Percentiles rank a stretch among this genome's conserved stretches.
Evolutionary conservation across 495 filamentous ascomycete species (phyloP).

Genomic region (Aspergillus cristatus): DNA sequence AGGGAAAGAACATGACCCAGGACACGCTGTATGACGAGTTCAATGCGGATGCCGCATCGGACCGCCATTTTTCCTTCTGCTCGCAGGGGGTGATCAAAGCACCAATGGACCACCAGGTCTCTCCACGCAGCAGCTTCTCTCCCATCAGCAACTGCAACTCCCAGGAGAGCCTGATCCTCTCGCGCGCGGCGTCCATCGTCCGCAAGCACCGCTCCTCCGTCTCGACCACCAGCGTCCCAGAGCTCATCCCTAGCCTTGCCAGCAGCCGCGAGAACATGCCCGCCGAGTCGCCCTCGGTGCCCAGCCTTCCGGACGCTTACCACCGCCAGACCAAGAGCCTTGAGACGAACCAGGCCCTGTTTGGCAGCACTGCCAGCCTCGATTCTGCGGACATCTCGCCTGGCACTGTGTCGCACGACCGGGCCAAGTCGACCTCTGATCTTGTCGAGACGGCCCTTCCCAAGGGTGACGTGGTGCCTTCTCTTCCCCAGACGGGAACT

Average conservation of each 20-base stretch:
- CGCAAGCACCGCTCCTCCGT: conserved; percentile 47
- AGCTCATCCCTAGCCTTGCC: conserved; percentile 41
- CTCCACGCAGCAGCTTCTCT: conserved; percentile 43
- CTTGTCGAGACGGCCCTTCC: too few species aligned
- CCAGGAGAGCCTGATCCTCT: conserved; percentile 46
- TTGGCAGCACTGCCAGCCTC: conserved; percentile 17
- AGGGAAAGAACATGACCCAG: conserved; percentile 26
- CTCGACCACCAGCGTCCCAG: conserved; percentile 48
- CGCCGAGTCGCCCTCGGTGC: conserved; percentile 15
- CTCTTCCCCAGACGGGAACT: conserved; percentile 7
- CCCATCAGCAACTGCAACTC: conserved; percentile 52
- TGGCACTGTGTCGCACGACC: conserved; percentile 19
- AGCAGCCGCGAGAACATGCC: conserved; percentile 37
- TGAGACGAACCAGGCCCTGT: conserved; percentile 21
- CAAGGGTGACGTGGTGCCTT: conserved; percentile 9
- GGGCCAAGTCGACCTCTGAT: conserved; percentile 31
- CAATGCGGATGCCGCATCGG: conserved; percentile 36
- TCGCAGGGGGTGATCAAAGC: conserved; percentile 27
- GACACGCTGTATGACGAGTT: conserved; percentile 44
- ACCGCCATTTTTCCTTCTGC: conserved; percentile 35
- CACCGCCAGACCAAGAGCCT: conserved; percentile 36
- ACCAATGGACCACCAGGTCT: conserved; percentile 29
- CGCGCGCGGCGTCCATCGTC: conserved; percentile 37
- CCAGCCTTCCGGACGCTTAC: conserved; percentile 19
- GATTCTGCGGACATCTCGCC: conserved; percentile 13